Evolutionary conservation across 2,329 filamentous ascomycete genomes (phyloP).

Genomic region (Fusarium abutilonis): DNA sequence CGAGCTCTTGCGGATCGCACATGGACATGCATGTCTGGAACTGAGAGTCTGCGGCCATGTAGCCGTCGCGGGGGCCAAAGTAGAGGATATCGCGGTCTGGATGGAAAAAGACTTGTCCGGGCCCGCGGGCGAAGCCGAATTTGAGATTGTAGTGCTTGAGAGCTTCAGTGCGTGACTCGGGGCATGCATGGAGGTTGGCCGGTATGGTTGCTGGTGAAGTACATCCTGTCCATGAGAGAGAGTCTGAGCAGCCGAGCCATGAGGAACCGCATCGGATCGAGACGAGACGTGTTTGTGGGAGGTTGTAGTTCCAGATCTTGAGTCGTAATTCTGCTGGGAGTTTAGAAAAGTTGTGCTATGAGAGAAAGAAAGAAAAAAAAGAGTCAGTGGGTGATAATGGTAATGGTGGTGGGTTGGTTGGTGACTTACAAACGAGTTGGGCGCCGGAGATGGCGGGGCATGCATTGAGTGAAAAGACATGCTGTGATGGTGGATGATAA

Average conservation of each 20-base stretch:
- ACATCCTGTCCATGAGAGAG: conserved; percentile 48
- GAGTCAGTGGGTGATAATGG: conserved; percentile 1
- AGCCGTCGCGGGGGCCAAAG: conserved; percentile 57
- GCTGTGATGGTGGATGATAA: no score
- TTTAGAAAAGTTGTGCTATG: conserved; percentile 54
- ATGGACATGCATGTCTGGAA: conserved; percentile 58
- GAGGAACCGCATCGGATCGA: conserved; percentile 54
- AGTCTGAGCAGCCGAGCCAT: conserved; percentile 40
- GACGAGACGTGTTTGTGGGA: conserved; percentile 56
- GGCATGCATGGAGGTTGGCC: conserved; percentile 57
- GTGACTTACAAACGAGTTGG: conserved; percentile 33
- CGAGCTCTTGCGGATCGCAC: conserved; percentile 54
- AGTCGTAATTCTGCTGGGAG: conserved; percentile 60
- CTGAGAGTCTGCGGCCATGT: conserved; percentile 57
- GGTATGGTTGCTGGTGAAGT: conserved; percentile 56
- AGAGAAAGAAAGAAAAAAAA: conserved; percentile 8
- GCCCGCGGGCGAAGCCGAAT: conserved; percentile 56
- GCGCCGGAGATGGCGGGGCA: conserved; percentile 5
- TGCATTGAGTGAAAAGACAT: conserved; percentile 17
- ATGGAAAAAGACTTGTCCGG: conserved; percentile 57
- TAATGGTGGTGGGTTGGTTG: no score
- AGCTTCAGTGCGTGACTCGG: conserved; percentile 58
- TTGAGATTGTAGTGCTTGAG: conserved; percentile 53
- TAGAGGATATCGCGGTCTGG: conserved; percentile 57
- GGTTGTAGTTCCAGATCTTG: conserved; percentile 59